Evolutionary conservation across 208 protist species (phyloP).

Genomic region (Leishmania arabica): DNA sequence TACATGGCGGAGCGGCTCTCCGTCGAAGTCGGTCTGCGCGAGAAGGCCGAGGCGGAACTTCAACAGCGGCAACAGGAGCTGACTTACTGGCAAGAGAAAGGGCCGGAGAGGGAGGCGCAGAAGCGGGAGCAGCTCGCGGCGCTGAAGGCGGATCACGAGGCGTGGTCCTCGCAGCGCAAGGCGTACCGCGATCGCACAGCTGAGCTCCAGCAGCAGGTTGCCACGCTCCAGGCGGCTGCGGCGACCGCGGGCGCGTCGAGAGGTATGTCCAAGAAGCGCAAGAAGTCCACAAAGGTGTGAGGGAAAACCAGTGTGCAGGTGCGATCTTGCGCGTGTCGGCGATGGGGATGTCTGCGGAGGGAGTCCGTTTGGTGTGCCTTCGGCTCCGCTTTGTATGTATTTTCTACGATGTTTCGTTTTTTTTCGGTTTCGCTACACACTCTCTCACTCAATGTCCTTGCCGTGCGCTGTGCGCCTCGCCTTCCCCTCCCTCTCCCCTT

Average conservation of each 20-base stretch:
- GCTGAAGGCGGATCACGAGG: constrained; percentile 54
- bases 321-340: background rate
- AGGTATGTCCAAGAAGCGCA: constrained; percentile 23
- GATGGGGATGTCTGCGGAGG: background rate
- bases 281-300: constrained; percentile 17
- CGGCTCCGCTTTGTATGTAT: background rate
- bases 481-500: no score
- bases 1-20: constrained; percentile 49
- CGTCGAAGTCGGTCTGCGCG: constrained; percentile 49
- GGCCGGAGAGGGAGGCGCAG: constrained; percentile 47
- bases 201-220: constrained; percentile 40
- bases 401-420: background rate
- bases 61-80: constrained; percentile 50
- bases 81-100: constrained; percentile 57
- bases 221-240: constrained; percentile 45
- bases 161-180: constrained; percentile 67
- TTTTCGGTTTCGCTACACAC: background rate
- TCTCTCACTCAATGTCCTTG: background rate
- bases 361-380: background rate
- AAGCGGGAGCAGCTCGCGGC: constrained; percentile 46
- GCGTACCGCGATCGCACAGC: constrained; percentile 55
- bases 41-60: constrained; percentile 70
- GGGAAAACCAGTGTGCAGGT: background rate
- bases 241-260: background rate
- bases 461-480: background rate